Conservation (phyloP, 1,139 yeast genomes). For the Saccharomycopsis hybrid region DNA sequence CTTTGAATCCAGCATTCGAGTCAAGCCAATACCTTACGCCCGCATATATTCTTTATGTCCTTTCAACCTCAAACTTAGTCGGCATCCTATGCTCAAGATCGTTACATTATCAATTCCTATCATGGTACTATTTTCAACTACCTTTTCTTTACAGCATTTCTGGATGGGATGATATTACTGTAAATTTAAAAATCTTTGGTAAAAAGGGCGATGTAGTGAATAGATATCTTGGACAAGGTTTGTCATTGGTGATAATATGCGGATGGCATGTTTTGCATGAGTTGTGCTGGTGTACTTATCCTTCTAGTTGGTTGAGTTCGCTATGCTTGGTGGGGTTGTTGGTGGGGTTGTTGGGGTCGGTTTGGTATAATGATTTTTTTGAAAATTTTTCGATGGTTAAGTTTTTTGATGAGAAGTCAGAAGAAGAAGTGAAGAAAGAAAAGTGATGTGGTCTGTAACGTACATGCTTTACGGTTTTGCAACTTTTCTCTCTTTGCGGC, state of each 20-base stretch:
- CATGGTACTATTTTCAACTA: constrained; percentile 86
- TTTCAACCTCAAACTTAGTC: constrained; percentile 58
- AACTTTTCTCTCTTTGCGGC: too few species aligned
- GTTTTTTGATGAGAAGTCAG: not conserved
- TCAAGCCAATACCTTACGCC: constrained; percentile 27
- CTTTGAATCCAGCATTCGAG: not conserved
- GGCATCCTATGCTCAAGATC: constrained; percentile 81
- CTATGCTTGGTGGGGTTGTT: constrained; percentile 5
- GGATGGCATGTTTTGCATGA: constrained; percentile 48
- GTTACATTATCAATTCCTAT: constrained; percentile 82
- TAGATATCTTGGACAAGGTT: too few species aligned
- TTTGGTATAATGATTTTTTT: constrained; percentile 14
- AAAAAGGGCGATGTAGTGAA: constrained; percentile 22
- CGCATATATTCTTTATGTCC: constrained; percentile 37
- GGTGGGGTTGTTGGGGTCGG: constrained; percentile 5
- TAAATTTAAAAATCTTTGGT: too few species aligned
- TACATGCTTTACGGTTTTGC: not conserved
- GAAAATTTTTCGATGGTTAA: constrained; percentile 19
- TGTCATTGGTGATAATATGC: constrained; percentile 24
- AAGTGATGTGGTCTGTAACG: not conserved
- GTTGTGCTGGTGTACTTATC: constrained; percentile 65
- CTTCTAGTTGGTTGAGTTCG: constrained; percentile 37
- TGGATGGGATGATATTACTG: constrained; percentile 29
- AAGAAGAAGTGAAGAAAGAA: constrained; percentile 3
- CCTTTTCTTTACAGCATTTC: constrained; percentile 59